phyloP scores from a whole-genome alignment of 2,329 filamentous ascomycete genomes.

The Phaeosphaeria sp. region DNA sequence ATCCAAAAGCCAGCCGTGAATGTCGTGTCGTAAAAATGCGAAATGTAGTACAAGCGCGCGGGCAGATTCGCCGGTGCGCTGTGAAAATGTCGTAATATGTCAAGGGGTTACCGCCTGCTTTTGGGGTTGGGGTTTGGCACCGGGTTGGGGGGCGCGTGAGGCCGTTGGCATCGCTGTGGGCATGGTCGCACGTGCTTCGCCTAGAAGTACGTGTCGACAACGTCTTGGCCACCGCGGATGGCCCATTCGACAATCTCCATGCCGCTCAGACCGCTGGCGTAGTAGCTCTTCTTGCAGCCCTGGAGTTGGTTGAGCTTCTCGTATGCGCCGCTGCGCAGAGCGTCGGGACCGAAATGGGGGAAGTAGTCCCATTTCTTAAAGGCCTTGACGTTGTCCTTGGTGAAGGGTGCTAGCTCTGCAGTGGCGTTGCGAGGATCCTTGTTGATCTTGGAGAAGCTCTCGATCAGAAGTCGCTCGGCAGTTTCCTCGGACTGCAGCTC shows the following conservation, averaged over 20 bases:
- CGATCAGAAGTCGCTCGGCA: constrained; percentile 33
- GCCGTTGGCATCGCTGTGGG: not conserved
- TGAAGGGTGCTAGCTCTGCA: constrained; percentile 24
- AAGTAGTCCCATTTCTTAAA: constrained; percentile 51
- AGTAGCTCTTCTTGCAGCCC: constrained; percentile 47
- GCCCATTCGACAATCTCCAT: constrained; percentile 51
- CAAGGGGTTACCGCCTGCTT: not conserved
- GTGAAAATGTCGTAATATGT: not conserved
- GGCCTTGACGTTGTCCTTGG: constrained; percentile 34
- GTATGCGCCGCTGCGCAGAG: constrained; percentile 38
- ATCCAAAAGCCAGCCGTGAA: not conserved
- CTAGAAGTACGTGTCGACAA: constrained; percentile 44
- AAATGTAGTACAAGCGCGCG: not conserved
- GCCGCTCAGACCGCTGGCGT: constrained; percentile 44
- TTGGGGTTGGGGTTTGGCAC: not conserved
- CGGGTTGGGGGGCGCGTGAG: not conserved
- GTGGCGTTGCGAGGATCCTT: constrained; percentile 46
- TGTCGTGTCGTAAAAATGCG: not conserved
- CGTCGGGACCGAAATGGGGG: constrained; percentile 42
- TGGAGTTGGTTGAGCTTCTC: constrained; percentile 42
- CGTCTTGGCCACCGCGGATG: constrained; percentile 42
- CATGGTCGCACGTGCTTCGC: not conserved
- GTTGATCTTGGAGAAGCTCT: constrained; percentile 44
- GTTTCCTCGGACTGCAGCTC: constrained; percentile 37
- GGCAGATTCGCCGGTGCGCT: not conserved